Evolutionary conservation across 2,329 filamentous ascomycete genomes (phyloP), one percentile per base, ranked within the genome.

Genomic region (Dothideomycetidae sp.): DNA sequence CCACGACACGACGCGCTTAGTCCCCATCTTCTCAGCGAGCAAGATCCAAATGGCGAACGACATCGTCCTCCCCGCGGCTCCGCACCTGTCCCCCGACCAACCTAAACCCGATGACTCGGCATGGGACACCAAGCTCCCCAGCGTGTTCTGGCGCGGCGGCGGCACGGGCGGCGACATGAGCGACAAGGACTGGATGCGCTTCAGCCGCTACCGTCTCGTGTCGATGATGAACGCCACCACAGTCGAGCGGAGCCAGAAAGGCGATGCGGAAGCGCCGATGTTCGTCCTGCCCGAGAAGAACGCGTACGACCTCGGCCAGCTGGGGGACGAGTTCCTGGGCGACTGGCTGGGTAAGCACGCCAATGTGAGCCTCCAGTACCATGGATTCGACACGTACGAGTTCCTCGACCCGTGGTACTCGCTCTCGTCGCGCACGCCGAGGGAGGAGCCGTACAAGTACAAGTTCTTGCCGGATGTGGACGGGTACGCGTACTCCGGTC

Each of bases 391-490:
- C n/a, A n/a, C n/a, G n/a, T n/a, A n/a, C n/a, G n/a, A n/a, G n/a
- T n/a, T n/a, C n/a, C n/a, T n/a, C n/a, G n/a, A n/a, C n/a, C n/a
- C n/a, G n/a, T n/a, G n/a, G n/a, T n/a, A n/a, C n/a, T n/a, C n/a
- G n/a, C n/a, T n/a, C n/a, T n/a, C n/a, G n/a, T n/a, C n/a, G n/a
- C n/a, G n/a, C n/a, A n/a, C n/a, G n/a, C 42, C 55, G 3, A 57
- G 62, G 52, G 48, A 52, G 7, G 44, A 61, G n/a, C 58, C 60
- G 43, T 67, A 61, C 47, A 40, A 48, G 2, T 61, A 65, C 58
- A 85, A 83, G 53, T 81, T 71, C 50, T 62, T 86, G 2, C 72
- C 78, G 0, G 81, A 88, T 52, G 68, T 86, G 37, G 81, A 86
- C 53, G 81, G 81, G 1, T 73, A 74, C 45, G 53, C 49, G 11